Evolutionary conservation across 768 basidiomycete genomes (phyloP).

Genomic region (Russula dissimulans): DNA sequence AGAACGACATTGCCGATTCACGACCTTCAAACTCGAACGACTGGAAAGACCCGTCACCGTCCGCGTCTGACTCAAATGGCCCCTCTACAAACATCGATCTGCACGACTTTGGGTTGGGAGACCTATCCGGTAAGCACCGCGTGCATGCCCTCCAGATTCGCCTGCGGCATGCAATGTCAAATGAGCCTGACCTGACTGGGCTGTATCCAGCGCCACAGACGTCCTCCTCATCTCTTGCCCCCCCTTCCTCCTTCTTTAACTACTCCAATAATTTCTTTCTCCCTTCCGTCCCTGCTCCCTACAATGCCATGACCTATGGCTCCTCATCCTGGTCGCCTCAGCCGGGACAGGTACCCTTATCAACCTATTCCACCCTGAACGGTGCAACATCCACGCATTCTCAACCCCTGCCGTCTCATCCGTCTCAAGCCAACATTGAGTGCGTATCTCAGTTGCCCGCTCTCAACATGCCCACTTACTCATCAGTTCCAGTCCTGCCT

Average conservation of each 20-base stretch:
- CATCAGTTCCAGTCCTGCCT: conserved; percentile 23
- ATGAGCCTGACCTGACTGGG: conserved; percentile 2
- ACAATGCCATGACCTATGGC: conserved; percentile 49
- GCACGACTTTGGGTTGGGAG: conserved; percentile 18
- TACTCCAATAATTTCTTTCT: conserved; percentile 32
- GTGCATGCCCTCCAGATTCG: conserved; percentile 4
- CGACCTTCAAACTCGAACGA: conserved; percentile 22
- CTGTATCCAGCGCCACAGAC: conserved; percentile 29
- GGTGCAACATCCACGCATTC: conserved; percentile 52
- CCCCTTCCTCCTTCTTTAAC: conserved; percentile 31
- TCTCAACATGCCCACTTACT: conserved; percentile 10
- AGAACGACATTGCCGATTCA: conserved; percentile 10
- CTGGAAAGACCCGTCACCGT: conserved; percentile 32
- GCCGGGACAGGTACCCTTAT: conserved; percentile 44
- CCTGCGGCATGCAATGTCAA: not conserved
- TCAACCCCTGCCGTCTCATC: conserved; percentile 27
- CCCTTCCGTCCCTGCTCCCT: conserved; percentile 35
- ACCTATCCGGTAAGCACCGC: conserved; percentile 20
- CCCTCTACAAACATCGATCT: conserved; percentile 24
- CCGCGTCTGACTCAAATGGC: conserved; percentile 23
- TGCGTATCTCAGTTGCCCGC: not conserved
- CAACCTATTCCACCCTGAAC: conserved; percentile 69
- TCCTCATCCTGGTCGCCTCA: conserved; percentile 37
- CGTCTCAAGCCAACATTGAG: conserved; percentile 24
- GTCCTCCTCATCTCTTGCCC: conserved; percentile 29